phyloP scores from a whole-genome alignment of 352 stramenopile species.

The Albugo candida region DNA sequence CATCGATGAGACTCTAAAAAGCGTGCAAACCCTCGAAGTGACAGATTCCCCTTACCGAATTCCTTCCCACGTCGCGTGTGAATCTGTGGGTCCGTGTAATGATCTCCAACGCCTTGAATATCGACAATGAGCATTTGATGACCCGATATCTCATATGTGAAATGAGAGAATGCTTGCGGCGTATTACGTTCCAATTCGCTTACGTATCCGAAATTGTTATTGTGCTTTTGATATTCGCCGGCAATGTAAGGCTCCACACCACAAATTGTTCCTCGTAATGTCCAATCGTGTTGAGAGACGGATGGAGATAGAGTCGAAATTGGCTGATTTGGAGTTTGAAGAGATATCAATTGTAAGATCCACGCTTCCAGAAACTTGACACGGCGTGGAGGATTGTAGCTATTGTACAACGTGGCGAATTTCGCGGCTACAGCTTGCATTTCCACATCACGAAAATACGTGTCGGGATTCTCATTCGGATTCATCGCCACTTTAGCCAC shows the following conservation, averaged over 20 bases:
- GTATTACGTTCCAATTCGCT: conserved; percentile 64
- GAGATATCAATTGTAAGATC: conserved; percentile 45
- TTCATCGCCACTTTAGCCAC: conserved; percentile 71
- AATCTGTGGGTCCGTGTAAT: conserved; percentile 93
- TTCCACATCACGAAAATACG: conserved; percentile 73
- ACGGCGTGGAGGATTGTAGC: conserved; percentile 49
- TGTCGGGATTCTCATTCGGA: conserved; percentile 53
- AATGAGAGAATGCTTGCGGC: conserved; percentile 80
- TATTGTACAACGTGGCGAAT: conserved; percentile 66
- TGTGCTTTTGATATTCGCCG: conserved; percentile 69
- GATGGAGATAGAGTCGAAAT: conserved; percentile 1
- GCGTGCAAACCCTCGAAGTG: conserved; percentile 39
- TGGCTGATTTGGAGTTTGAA: too few species aligned
- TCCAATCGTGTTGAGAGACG: conserved; percentile 20
- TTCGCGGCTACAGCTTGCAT: conserved; percentile 69
- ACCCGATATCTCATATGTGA: conserved; percentile 83
- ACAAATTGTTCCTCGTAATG: conserved; percentile 45
- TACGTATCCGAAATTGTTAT: conserved; percentile 71
- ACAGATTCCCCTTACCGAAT: conserved; percentile 68
- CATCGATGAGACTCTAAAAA: conserved; percentile 62
- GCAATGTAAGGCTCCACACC: conserved; percentile 61
- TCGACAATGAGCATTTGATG: conserved; percentile 86
- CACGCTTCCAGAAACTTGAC: conserved; percentile 62
- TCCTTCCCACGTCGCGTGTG: conserved; percentile 60
- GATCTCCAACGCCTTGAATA: conserved; percentile 87